These are phyloP conservation scores for Carnegiea gigantea DNA, from an alignment of 179 eudicot genomes.

Conservation along the genomic window DNA sequence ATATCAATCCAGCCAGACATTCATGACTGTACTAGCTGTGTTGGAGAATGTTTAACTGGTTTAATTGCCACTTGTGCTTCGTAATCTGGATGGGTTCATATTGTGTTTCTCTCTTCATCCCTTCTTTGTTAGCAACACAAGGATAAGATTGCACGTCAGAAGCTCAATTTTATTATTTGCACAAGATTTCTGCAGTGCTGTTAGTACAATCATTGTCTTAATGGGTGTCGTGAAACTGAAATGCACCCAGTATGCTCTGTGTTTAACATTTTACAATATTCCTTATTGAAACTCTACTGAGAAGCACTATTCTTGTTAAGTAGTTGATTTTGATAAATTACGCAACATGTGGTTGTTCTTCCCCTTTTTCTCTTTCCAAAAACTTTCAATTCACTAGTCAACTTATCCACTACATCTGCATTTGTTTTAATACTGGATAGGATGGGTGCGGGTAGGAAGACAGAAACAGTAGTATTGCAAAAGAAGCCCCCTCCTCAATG, in stretches of 20 bases:
- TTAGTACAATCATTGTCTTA: no score
- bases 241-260: not conserved
- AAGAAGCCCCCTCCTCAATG: constrained; percentile 25
- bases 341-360: not conserved
- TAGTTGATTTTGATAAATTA: not conserved
- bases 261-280: not conserved
- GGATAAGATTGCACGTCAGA: no score
- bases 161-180: no score
- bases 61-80: not conserved
- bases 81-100: not conserved
- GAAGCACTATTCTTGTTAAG: not conserved
- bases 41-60: not conserved
- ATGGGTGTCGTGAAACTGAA: not conserved
- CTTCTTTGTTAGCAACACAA: not conserved
- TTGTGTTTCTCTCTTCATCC: not conserved
- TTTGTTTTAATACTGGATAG: constrained; percentile 23
- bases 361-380: not conserved
- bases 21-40: not conserved
- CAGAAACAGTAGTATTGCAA: constrained; percentile 26
- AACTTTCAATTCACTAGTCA: not conserved
- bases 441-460: constrained; percentile 63
- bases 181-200: no score
- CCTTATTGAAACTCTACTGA: not conserved
- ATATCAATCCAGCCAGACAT: not conserved
- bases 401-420: not conserved